Percentiles rank a stretch among this genome's conserved stretches.
phyloP scores from a whole-genome alignment of 2,329 filamentous ascomycete genomes.

The Beauveria sp. region DNA sequence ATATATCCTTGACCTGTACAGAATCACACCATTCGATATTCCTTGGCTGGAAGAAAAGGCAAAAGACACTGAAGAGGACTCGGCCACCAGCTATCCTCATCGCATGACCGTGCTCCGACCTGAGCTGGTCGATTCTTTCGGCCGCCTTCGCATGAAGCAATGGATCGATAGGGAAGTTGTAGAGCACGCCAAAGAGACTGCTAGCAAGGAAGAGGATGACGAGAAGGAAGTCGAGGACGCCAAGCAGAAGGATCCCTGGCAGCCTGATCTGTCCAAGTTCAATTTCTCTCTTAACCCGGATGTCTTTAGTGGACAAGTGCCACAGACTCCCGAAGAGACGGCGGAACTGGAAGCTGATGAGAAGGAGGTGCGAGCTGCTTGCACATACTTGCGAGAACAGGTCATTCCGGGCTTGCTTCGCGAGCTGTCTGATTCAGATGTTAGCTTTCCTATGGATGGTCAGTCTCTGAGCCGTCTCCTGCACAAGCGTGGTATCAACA shows the following conservation, averaged over 20 bases:
- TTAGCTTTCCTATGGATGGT: constrained; percentile 98
- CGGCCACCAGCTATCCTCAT: constrained; percentile 67
- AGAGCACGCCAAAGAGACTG: constrained; percentile 21
- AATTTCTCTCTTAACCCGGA: constrained; percentile 87
- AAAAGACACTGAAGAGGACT: constrained; percentile 34
- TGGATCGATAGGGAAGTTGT: constrained; percentile 77
- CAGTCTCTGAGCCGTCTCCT: constrained; percentile 78
- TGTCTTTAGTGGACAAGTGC: constrained; percentile 84
- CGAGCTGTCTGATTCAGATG: constrained; percentile 84
- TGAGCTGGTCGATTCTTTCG: constrained; percentile 82
- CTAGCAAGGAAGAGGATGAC: constrained; percentile 13
- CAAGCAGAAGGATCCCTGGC: constrained; percentile 27
- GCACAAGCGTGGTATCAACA: constrained; percentile 95
- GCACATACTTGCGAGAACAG: constrained; percentile 65
- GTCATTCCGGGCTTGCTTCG: constrained; percentile 79
- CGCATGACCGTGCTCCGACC: constrained; percentile 90
- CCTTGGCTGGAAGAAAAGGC: constrained; percentile 76
- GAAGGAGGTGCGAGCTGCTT: constrained; percentile 76
- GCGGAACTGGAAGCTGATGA: constrained; percentile 76
- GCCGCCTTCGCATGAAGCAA: constrained; percentile 77
- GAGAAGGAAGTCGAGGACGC: constrained; percentile 6
- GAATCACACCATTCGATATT: constrained; percentile 86
- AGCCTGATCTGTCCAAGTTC: constrained; percentile 82
- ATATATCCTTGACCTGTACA: constrained; percentile 94
- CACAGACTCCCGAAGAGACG: constrained; percentile 87